A percentile compares a stretch with the other conserved stretches of the same genome.
Evolutionary conservation across 192 early-diverging fungal species (phyloP).

Genomic region (Chytriomyces hyalinus): DNA sequence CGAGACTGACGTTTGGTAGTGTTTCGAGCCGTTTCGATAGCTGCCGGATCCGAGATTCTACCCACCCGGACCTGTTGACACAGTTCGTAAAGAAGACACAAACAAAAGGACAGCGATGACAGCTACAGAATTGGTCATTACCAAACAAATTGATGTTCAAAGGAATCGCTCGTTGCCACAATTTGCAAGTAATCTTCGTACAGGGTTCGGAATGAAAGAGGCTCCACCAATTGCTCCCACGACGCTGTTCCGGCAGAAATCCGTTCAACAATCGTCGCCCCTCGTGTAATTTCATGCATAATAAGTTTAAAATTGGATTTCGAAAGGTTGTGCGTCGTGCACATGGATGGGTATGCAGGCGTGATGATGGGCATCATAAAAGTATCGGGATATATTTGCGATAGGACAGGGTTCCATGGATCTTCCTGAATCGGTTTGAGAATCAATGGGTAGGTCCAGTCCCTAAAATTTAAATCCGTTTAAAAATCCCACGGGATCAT

Average conservation of each 20-base stretch:
- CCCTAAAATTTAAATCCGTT: constrained; percentile 34
- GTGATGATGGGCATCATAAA: constrained; percentile 97
- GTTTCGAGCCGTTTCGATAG: constrained; percentile 79
- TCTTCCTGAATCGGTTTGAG: constrained; percentile 87
- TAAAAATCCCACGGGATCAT: too few relatives aligned
- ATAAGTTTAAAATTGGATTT: constrained; percentile 84
- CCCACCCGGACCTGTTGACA: constrained; percentile 75
- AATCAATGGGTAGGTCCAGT: constrained; percentile 90
- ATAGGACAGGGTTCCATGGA: constrained; percentile 75
- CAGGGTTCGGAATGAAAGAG: constrained; percentile 59
- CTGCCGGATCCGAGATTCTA: constrained; percentile 89
- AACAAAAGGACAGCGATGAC: constrained; percentile 1
- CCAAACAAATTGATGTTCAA: constrained; percentile 79
- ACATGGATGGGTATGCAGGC: constrained; percentile 98
- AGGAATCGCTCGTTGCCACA: constrained; percentile 74
- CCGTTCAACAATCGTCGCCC: constrained; percentile 72
- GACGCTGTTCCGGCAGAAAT: constrained; percentile 75
- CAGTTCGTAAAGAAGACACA: neutral
- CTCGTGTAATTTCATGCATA: constrained; percentile 81
- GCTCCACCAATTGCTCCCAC: constrained; percentile 85
- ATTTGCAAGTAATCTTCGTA: constrained; percentile 91
- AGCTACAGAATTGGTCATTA: constrained; percentile 19
- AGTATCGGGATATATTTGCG: constrained; percentile 87
- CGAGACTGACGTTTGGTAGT: constrained; percentile 70
- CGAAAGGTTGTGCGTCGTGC: constrained; percentile 95